Evolutionary conservation across 1,284 basidiomycete genomes (phyloP).

Genomic region (Coniophora puteana): DNA sequence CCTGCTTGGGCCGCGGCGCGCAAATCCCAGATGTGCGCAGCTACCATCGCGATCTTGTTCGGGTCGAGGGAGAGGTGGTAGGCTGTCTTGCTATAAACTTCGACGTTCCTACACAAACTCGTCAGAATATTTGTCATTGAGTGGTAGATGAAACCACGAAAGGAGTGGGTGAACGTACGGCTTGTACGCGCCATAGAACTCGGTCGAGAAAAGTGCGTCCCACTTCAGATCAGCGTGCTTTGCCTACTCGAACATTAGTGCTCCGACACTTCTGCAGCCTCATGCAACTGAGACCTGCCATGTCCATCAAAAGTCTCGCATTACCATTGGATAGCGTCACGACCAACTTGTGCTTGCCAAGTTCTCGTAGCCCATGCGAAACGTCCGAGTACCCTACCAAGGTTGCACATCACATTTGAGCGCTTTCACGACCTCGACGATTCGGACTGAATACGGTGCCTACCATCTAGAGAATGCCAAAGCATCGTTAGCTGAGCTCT

Average conservation of each 20-base stretch:
- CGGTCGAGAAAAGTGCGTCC: constrained; percentile 58
- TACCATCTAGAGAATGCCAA: constrained; percentile 58
- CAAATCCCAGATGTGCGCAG: constrained; percentile 58
- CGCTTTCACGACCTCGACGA: background rate
- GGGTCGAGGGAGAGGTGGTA: constrained; percentile 49
- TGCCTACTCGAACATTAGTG: constrained; percentile 33
- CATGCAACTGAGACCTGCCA: constrained; percentile 33
- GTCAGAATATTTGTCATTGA: background rate
- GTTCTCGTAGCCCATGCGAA: constrained; percentile 39
- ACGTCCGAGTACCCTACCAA: constrained; percentile 54
- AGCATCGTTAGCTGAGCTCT: constrained; percentile 40
- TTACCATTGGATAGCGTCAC: constrained; percentile 62
- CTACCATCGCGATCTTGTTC: constrained; percentile 56
- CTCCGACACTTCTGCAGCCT: background rate
- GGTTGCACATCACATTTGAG: background rate
- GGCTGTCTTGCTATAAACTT: constrained; percentile 46
- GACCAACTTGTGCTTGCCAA: constrained; percentile 51
- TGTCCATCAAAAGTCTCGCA: constrained; percentile 53
- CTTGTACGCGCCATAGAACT: constrained; percentile 59
- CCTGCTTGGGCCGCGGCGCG: constrained; percentile 49
- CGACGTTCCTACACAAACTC: constrained; percentile 38
- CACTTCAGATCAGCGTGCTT: constrained; percentile 57
- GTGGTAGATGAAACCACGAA: background rate
- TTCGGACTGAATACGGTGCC: constrained; percentile 2
- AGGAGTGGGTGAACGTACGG: constrained; percentile 36